These are phyloP conservation scores for Rhododendron henanense DNA, from an alignment of 148 eudicot species.

Conservation along the genomic window DNA sequence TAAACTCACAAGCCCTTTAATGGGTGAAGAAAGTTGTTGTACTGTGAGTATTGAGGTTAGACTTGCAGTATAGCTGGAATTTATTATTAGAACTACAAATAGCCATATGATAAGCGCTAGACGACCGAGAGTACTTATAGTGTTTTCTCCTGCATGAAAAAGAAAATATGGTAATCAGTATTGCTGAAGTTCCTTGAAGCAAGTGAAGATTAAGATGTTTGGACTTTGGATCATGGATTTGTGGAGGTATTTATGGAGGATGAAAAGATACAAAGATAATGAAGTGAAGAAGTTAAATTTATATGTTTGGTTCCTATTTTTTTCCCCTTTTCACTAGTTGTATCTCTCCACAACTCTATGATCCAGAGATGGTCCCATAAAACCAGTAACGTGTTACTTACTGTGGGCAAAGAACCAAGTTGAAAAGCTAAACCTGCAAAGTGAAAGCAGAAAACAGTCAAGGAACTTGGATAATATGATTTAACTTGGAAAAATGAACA, in stretches of 20 bases:
- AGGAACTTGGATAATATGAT: too few species aligned
- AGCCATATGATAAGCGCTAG: slow-evolving; percentile 67
- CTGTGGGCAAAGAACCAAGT: too few species aligned
- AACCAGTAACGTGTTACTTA: too few species aligned
- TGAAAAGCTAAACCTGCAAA: too few species aligned
- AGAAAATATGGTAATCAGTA: not conserved
- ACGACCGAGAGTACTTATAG: slow-evolving; percentile 61
- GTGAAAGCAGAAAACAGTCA: too few species aligned
- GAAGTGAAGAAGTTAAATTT: not conserved
- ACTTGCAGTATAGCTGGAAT: slow-evolving; percentile 76
- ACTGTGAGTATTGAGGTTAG: slow-evolving; percentile 76
- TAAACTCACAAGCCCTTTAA: slow-evolving; percentile 59
- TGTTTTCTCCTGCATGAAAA: slow-evolving; percentile 49
- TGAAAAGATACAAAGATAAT: not conserved
- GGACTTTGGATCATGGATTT: not conserved
- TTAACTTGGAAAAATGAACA: too few species aligned
- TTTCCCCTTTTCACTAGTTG: not conserved
- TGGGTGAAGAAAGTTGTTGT: slow-evolving; percentile 55
- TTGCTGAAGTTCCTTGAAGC: not conserved
- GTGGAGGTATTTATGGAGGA: not conserved
- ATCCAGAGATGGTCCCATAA: not conserved
- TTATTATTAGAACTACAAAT: slow-evolving; percentile 64
- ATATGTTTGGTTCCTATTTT: not conserved
- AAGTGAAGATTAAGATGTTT: not conserved
- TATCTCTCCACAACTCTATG: not conserved